phyloP scores from a whole-genome alignment of 805 yeast genomes.

The Yarrowia osloensis region DNA sequence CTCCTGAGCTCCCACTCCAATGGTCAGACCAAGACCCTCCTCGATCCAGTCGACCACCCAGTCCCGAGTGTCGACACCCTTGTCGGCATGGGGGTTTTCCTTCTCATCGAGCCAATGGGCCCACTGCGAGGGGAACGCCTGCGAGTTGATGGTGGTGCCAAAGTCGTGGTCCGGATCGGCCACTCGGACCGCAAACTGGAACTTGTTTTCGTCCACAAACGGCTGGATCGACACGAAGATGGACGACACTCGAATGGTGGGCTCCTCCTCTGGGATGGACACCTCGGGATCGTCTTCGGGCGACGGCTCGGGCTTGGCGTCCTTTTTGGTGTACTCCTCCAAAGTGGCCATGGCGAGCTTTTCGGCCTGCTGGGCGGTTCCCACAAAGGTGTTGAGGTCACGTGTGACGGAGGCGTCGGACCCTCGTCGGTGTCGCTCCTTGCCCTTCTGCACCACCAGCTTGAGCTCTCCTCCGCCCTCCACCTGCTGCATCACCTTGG shows the following conservation, averaged over 20 bases:
- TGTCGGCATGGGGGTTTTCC: slow-evolving; percentile 43
- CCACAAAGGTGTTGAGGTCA: slow-evolving; percentile 69
- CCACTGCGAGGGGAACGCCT: slow-evolving; percentile 90
- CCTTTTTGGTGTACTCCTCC: slow-evolving; percentile 60
- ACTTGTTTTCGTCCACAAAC: slow-evolving; percentile 45
- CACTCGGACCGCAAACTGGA: slow-evolving; percentile 73
- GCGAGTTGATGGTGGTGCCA: slow-evolving; percentile 74
- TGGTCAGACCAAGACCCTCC: slow-evolving; percentile 72
- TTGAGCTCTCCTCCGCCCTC: slow-evolving; percentile 65
- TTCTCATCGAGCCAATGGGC: slow-evolving; percentile 78
- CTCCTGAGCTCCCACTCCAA: slow-evolving; percentile 87
- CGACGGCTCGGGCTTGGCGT: slow-evolving; percentile 35
- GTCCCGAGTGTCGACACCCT: slow-evolving; percentile 71
- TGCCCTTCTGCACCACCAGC: slow-evolving; percentile 53
- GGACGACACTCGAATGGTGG: slow-evolving; percentile 51
- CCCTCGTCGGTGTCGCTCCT: slow-evolving; percentile 44
- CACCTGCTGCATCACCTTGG: slow-evolving; percentile 64
- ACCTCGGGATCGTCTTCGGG: slow-evolving; percentile 34
- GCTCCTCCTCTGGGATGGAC: slow-evolving; percentile 33
- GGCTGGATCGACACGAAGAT: slow-evolving; percentile 74
- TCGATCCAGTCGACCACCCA: slow-evolving; percentile 82
- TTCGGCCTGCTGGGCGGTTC: slow-evolving; percentile 80
- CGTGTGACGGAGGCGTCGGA: slow-evolving; percentile 43
- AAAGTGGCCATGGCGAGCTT: slow-evolving; percentile 86
- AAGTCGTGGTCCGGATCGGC: slow-evolving; percentile 79